A percentile compares a stretch with the other conserved stretches of the same genome.
Evolutionary conservation across 495 filamentous ascomycete genomes (phyloP).

Genomic region (Aspergillus bertholletiae): DNA sequence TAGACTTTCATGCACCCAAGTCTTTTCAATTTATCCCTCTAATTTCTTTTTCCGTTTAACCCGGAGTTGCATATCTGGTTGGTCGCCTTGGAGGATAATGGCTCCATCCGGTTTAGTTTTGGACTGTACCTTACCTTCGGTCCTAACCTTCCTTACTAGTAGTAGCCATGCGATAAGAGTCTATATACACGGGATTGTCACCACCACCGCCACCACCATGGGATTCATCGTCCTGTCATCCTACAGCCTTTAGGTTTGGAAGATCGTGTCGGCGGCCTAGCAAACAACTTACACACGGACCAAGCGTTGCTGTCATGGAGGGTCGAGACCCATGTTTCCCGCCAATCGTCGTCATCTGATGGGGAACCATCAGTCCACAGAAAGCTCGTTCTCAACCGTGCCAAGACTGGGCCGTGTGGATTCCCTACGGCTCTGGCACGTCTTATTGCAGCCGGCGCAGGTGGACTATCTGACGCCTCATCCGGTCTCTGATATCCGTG

Average conservation of each 20-base stretch:
- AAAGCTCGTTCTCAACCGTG: neutral
- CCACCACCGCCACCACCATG: neutral
- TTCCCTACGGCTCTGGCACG: neutral
- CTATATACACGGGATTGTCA: neutral
- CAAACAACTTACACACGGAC: constrained; percentile 13
- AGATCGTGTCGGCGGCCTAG: neutral
- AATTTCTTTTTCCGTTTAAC: neutral
- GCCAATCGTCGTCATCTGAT: constrained; percentile 8
- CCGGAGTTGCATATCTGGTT: neutral
- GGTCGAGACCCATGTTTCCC: constrained; percentile 13
- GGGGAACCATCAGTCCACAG: neutral
- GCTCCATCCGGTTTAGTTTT: neutral
- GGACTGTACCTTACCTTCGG: neutral
- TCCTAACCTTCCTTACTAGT: neutral
- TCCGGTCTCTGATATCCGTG: neutral
- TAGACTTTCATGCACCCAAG: neutral
- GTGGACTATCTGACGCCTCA: neutral
- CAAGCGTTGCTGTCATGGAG: constrained; percentile 15
- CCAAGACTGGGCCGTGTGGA: neutral
- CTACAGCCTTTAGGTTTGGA: neutral
- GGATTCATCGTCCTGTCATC: neutral
- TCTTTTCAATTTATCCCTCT: neutral
- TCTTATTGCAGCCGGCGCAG: constrained; percentile 3
- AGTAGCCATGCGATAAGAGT: neutral
- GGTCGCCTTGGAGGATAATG: neutral